Base-by-base conservation (phyloP, 495 filamentous ascomycete species). In the Achaetomiella virescens region DNA sequence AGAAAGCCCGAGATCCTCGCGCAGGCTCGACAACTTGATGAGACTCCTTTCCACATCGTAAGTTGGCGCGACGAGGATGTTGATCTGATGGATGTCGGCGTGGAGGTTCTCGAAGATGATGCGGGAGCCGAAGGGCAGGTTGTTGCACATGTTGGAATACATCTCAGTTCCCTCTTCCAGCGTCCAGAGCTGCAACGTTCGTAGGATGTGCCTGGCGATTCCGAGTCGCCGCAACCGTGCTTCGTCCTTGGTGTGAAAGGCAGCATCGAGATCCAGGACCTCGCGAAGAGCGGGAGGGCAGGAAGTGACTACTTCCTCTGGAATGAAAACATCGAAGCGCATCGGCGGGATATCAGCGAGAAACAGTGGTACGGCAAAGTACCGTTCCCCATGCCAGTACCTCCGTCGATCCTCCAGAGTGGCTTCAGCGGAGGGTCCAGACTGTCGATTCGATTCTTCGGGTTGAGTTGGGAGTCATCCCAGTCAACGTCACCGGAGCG, bases 361-460 rank as follows among this genome's bases (percentile, higher is more conserved):
- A 55, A 75, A 76, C 37, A 74, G 63, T 15, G 76, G 76, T 10
- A 75, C 20, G 20, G 64, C 73, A 61, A 72, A 78, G 55, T 67
- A 78, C 65, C 77, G 76, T 1, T 70, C 76, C 72, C 76, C 37
- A 77, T 55, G 41, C 72, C 76, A 17, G 74, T 72, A 50, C 76
- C 74, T n/a, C 76, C 76, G 43, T 78, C 75, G 38, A 78, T 67
- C 21, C 72, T 65, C 74, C 75, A 78, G 20, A 76, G 60, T 8
- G 75, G 72, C 10, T 66, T 57, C 20, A 50, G 50, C 14, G 65
- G 73, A 18, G 61, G 58, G 2, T 74, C 75, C 36, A 78, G 74
- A 22, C 76, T 77, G 50, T 78, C 74, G 59, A 78, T 73, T 37
- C 76, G 72, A 45, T 78, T 78, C 56, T 78, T 77, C 3, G 76